phyloP scores from a whole-genome alignment of 805 yeast genomes.

The Candida tallmaniae region DNA sequence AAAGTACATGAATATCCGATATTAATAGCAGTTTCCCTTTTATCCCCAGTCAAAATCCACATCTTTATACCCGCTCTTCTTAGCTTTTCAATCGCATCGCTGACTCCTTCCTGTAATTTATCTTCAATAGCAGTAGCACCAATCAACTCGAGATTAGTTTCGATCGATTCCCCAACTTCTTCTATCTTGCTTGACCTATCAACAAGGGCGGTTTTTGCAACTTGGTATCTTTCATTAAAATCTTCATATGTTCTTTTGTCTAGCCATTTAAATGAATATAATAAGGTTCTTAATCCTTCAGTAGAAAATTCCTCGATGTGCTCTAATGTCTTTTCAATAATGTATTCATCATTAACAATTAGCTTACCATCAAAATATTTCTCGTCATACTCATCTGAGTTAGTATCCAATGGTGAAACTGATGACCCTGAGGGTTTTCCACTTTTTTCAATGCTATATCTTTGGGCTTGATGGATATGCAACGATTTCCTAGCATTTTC shows the following conservation, averaged over 20 bases:
- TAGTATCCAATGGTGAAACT: not conserved
- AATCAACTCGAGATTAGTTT: slow-evolving; percentile 57
- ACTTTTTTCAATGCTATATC: slow-evolving; percentile 37
- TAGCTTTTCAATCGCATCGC: slow-evolving; percentile 87
- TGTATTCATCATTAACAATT: slow-evolving; percentile 65
- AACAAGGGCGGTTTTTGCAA: slow-evolving; percentile 71
- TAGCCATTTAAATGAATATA: slow-evolving; percentile 78
- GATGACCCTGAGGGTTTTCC: slow-evolving; percentile 1
- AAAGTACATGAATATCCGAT: slow-evolving; percentile 93
- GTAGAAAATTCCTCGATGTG: slow-evolving; percentile 93
- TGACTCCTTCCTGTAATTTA: slow-evolving; percentile 93
- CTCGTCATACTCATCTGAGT: not conserved
- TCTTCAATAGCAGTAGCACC: slow-evolving; percentile 99
- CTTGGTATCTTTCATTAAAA: slow-evolving; percentile 67
- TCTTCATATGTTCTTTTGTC: slow-evolving; percentile 49
- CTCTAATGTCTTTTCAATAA: slow-evolving; percentile 78
- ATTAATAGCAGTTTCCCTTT: slow-evolving; percentile 95
- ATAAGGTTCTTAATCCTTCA: slow-evolving; percentile 87
- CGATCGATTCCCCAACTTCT: slow-evolving; percentile 67
- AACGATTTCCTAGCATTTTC: slow-evolving; percentile 52
- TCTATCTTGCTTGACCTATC: slow-evolving; percentile 68
- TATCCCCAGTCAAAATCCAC: slow-evolving; percentile 99
- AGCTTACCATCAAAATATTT: slow-evolving; percentile 46
- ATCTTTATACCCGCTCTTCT: slow-evolving; percentile 89
- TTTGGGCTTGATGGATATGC: slow-evolving; percentile 53